Evolutionary conservation across 2,329 filamentous ascomycete species (phyloP).

Genomic region (Talaromyces atroroseus): DNA sequence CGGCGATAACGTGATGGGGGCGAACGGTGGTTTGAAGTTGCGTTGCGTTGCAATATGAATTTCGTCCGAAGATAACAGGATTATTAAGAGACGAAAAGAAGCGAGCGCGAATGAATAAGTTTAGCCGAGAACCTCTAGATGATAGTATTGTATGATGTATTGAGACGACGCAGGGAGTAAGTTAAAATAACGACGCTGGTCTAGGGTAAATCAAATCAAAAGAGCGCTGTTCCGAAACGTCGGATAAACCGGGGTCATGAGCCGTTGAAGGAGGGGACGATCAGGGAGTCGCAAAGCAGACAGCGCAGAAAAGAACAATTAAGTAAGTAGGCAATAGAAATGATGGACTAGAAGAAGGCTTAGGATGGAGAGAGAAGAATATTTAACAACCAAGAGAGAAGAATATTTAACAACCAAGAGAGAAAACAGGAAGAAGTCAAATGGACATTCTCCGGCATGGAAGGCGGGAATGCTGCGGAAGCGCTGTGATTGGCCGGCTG

Average conservation of each 20-base stretch:
- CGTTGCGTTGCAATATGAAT: neutral
- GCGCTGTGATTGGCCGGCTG: constrained; percentile 1
- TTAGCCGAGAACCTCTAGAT: neutral
- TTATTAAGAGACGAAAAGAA: neutral
- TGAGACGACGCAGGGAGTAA: neutral
- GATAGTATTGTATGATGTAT: neutral
- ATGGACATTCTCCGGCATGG: neutral
- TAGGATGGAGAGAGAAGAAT: neutral
- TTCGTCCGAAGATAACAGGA: neutral
- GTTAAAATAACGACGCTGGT: neutral
- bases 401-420: neutral
- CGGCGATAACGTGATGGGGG: constrained; percentile 2
- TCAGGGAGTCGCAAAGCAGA: neutral
- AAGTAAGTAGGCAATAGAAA: neutral
- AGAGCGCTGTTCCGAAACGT: constrained; percentile 1
- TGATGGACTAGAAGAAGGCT: neutral
- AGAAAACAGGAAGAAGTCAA: no score
- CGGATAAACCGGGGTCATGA: neutral
- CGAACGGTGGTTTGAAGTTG: neutral
- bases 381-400: neutral
- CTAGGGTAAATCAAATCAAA: neutral
- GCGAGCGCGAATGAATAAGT: neutral
- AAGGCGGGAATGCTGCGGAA: neutral
- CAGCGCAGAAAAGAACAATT: neutral
- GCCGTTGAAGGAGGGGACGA: neutral